A percentile compares a stretch with the other conserved stretches of the same genome.
Evolutionary conservation across 768 basidiomycete species (phyloP).

Genomic region (Serendipita indica): DNA sequence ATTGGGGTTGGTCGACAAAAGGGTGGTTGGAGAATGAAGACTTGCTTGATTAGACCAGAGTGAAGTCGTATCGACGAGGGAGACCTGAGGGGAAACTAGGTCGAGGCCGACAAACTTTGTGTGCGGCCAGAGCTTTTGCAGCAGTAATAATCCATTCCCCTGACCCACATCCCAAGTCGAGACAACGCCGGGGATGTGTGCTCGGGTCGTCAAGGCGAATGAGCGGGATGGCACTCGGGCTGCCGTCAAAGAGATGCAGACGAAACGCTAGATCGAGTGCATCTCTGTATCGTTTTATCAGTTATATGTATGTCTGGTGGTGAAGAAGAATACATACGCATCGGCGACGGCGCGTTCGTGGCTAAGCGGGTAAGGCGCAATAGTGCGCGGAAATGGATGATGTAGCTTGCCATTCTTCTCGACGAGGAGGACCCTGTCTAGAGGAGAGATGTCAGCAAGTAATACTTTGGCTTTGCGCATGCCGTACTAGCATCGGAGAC

Average conservation of each 20-base stretch:
- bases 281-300: neutral
- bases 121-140: neutral
- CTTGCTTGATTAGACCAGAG: neutral
- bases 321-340: neutral
- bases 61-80: neutral
- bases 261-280: neutral
- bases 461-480: too few species aligned
- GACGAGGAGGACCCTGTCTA: neutral
- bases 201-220: constrained; percentile 1
- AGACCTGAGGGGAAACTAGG: neutral
- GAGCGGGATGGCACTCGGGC: neutral
- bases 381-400: neutral
- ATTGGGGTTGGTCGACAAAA: neutral
- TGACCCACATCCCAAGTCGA: neutral
- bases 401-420: constrained; percentile 8
- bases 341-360: neutral
- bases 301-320: neutral
- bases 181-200: constrained; percentile 4
- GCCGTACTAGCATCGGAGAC: too few species aligned
- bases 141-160: constrained; percentile 2
- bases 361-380: constrained; percentile 3
- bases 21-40: neutral
- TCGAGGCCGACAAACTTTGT: constrained; percentile 4
- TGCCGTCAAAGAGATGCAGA: neutral
- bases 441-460: neutral